Base-by-base conservation (phyloP, 495 filamentous ascomycete species). In the Haplographium delicatum region DNA sequence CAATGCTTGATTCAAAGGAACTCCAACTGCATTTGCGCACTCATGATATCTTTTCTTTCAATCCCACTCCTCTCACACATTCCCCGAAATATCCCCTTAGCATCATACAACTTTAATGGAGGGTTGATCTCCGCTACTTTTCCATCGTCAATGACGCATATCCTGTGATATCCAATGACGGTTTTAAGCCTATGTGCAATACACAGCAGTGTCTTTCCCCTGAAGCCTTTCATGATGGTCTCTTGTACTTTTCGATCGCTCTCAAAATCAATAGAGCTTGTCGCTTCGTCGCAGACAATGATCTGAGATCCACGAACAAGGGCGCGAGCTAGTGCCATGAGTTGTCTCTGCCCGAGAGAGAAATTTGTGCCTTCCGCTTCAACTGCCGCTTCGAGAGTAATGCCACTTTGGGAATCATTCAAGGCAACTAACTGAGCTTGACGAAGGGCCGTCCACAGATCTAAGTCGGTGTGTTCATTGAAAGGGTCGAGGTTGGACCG, bases 141-240 rank as follows among this genome's bases (percentile, higher is more conserved):
- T n/a, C n/a, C n/a, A n/a, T n/a, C n/a, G n/a, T n/a, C n/a, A n/a
- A n/a, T n/a, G n/a, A n/a, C n/a, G n/a, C n/a, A n/a, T n/a, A n/a
- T n/a, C n/a, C n/a, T n/a, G n/a, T n/a, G n/a, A n/a, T n/a, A n/a
- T n/a, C 81, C 76, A 51, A 94, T 83, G 54, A 95, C 91, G 0
- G 91, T 95, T 46, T 85, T 79, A 53, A 96, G 68, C 6, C 91
- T 78, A 67, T 96, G 91, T n/a, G 91, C 91, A 63, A 96, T 95
- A 66, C 87, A 93, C 40, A 96, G 69, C 53, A 96, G 60, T 40
- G 91, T 96, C 72, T 83, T 86, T 30, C 89, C 90, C 44, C 76
- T 71, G 68, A 96, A 95, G 0, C 82, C 91, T 11, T 76, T 72
- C 2, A 84, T 80, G 65, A 96, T 95, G 7, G 90, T 93, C 42